Percentiles rank a stretch among this genome's conserved stretches.
Evolutionary conservation across 2,329 filamentous ascomycete genomes (phyloP).

Genomic region (Helotiales sp.): DNA sequence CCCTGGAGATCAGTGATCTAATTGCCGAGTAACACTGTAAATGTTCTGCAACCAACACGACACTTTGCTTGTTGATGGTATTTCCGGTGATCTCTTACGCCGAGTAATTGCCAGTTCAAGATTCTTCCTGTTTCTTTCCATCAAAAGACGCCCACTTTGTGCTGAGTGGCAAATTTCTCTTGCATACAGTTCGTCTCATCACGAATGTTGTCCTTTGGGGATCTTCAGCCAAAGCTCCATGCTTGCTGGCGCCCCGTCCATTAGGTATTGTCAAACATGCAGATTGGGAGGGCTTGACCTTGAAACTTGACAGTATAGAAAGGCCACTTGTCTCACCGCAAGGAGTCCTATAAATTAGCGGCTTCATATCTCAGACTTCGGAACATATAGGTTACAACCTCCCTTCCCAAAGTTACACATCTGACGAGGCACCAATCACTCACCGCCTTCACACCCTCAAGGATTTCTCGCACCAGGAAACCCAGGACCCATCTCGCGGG

Average conservation of each 20-base stretch:
- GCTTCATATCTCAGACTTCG: conserved; percentile 29
- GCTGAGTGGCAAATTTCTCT: conserved; percentile 23
- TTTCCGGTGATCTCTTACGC: conserved; percentile 19
- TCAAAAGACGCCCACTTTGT: conserved; percentile 20
- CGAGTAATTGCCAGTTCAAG: conserved; percentile 19
- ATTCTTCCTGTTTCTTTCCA: conserved; percentile 5
- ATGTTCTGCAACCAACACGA: not conserved
- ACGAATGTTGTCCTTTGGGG: conserved; percentile 1
- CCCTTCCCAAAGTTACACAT: conserved; percentile 22
- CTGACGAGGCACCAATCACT: conserved; percentile 29
- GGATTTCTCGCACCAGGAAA: conserved; percentile 27
- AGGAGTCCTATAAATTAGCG: conserved; percentile 35
- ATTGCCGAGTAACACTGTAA: conserved; percentile 16
- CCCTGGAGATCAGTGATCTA: conserved; percentile 13
- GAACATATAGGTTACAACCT: conserved; percentile 26
- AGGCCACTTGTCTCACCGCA: conserved; percentile 25
- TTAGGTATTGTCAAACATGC: conserved; percentile 31
- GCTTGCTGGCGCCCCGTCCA: conserved; percentile 24
- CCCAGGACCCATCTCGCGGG: conserved; percentile 26
- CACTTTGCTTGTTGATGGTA: conserved; percentile 12
- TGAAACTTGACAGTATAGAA: conserved; percentile 20
- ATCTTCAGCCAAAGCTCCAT: conserved; percentile 23
- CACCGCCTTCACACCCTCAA: conserved; percentile 30
- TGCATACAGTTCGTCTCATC: conserved; percentile 14
- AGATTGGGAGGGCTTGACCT: conserved; percentile 23